Evolutionary conservation across 83 land plant species (phyloP).

Genomic region (Picea engelmannii): DNA sequence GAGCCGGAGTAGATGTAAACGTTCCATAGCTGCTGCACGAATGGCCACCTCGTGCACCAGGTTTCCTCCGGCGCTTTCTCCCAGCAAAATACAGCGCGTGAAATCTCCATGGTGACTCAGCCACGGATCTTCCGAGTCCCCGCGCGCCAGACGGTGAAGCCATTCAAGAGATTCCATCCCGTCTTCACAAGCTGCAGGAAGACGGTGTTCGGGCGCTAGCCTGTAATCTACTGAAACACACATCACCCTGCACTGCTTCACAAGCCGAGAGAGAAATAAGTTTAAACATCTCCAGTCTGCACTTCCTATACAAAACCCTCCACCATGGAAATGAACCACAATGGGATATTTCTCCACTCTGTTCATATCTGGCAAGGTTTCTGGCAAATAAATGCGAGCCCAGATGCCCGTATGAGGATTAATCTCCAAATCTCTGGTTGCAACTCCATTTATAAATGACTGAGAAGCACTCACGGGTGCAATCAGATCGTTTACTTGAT

Average conservation of each 20-base stretch:
- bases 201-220: conserved; percentile 73
- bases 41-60: conserved; percentile 58
- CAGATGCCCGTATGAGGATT: neutral
- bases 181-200: conserved; percentile 62
- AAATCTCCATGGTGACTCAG: conserved; percentile 32
- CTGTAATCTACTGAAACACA: conserved; percentile 47
- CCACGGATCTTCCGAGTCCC: conserved; percentile 25
- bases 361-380: neutral
- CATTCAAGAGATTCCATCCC: conserved; percentile 41
- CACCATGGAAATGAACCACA: conserved; percentile 67
- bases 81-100: conserved; percentile 47
- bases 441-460: neutral
- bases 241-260: conserved; percentile 24
- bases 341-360: conserved; percentile 23
- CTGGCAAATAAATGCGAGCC: conserved; percentile 4
- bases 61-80: conserved; percentile 73
- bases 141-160: conserved; percentile 43
- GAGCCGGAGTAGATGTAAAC: neutral
- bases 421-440: conserved; percentile 12
- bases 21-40: conserved; percentile 20
- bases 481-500: no score
- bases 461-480: no score
- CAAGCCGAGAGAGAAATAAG: conserved; percentile 38
- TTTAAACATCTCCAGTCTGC: conserved; percentile 43
- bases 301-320: conserved; percentile 65